A percentile compares a stretch with the other conserved stretches of the same genome.
Conservation (phyloP, 2,329 filamentous ascomycete genomes). For the Aureobasidium leucospermi region DNA sequence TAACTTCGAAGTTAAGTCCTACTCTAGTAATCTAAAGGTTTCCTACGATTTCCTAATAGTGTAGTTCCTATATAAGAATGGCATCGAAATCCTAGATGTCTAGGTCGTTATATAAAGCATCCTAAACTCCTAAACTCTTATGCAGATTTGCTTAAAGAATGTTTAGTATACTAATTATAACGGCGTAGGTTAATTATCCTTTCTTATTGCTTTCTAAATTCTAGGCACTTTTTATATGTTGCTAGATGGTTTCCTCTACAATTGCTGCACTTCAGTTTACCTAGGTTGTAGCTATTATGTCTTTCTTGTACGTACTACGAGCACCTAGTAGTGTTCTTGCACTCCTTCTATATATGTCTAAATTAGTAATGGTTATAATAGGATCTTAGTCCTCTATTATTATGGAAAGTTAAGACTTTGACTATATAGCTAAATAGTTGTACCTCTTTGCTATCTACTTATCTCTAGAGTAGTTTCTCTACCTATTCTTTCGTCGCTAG, state of each 20-base stretch:
- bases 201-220: slow-evolving; percentile 6
- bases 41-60: neutral
- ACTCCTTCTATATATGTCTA: slow-evolving; percentile 10
- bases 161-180: slow-evolving; percentile 4
- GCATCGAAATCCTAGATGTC: neutral
- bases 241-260: neutral
- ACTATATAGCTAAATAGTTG: too few relatives aligned
- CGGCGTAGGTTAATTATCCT: neutral
- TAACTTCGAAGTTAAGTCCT: neutral
- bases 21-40: neutral
- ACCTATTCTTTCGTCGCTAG: too few relatives aligned
- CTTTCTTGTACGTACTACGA: slow-evolving; percentile 9
- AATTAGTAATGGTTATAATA: slow-evolving; percentile 4
- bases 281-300: neutral
- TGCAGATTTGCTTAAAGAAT: slow-evolving; percentile 6
- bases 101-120: slow-evolving; percentile 6
- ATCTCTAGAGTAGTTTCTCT: too few relatives aligned
- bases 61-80: slow-evolving; percentile 9
- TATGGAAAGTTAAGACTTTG: slow-evolving; percentile 5
- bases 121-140: neutral
- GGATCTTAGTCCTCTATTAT: slow-evolving; percentile 8
- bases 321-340: slow-evolving; percentile 7
- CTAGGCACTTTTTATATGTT: neutral
- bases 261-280: neutral
- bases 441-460: too few relatives aligned